These are phyloP conservation scores for Medicago ruthenica DNA, from an alignment of 306 rosid genomes.

Conservation along the genomic window DNA sequence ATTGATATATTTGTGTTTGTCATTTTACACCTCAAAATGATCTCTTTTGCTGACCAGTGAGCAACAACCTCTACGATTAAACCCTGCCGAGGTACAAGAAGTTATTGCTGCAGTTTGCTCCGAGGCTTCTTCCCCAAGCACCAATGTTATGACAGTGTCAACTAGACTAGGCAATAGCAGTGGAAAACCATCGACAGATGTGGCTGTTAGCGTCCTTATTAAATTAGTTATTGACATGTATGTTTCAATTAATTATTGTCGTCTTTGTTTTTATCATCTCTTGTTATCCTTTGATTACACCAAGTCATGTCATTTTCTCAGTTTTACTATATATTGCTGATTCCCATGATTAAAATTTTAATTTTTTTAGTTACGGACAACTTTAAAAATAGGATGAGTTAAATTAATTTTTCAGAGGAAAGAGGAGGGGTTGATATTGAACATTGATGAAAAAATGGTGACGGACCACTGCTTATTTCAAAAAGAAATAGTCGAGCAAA, in stretches of 20 bases:
- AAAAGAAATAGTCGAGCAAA: constrained; percentile 10
- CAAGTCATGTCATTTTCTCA: constrained; percentile 8
- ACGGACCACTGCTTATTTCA: constrained; percentile 24
- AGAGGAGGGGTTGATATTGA: constrained; percentile 26
- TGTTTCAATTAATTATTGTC: constrained; percentile 53
- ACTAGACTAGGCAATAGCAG: constrained; percentile 70
- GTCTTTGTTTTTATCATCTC: constrained; percentile 37
- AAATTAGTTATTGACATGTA: constrained; percentile 99
- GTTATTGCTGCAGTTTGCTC: constrained; percentile 99
- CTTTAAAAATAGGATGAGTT: constrained; percentile 22
- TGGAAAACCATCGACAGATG: constrained; percentile 94
- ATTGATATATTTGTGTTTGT: constrained; percentile 39
- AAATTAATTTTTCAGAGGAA: constrained; percentile 20
- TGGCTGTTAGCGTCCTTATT: constrained; percentile 98
- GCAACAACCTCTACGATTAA: constrained; percentile 95
- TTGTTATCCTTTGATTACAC: constrained; percentile 12
- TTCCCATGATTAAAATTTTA: constrained; percentile 14
- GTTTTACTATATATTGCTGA: constrained; percentile 33
- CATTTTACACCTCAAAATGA: constrained; percentile 43
- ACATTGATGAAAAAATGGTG: constrained; percentile 32
- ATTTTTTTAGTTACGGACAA: neutral
- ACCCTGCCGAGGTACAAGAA: constrained; percentile 95
- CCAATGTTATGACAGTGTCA: constrained; percentile 65
- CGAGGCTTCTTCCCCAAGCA: constrained; percentile 67
- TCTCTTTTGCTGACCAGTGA: constrained; percentile 72